Percentiles rank a stretch among this genome's conserved stretches.
phyloP scores from a whole-genome alignment of 495 filamentous ascomycete species.

The Amniculicola lignicola region DNA sequence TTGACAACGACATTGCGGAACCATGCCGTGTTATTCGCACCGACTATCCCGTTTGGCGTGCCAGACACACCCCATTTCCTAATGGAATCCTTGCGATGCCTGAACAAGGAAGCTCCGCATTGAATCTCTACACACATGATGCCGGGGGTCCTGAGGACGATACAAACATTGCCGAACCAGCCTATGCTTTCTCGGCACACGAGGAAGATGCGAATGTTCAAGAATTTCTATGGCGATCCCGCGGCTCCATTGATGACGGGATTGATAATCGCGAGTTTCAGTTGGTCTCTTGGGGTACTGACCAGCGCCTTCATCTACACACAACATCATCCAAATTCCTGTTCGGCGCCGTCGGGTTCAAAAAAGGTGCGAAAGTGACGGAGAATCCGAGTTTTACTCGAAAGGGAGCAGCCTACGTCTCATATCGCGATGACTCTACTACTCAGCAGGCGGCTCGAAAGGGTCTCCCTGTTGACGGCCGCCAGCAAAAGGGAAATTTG shows the following conservation, averaged over 20 bases:
- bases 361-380: slow-evolving; percentile 61
- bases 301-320: slow-evolving; percentile 78
- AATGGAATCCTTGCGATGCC: slow-evolving; percentile 88
- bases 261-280: slow-evolving; percentile 90
- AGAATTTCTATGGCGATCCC: slow-evolving; percentile 87
- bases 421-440: slow-evolving; percentile 50
- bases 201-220: slow-evolving; percentile 69
- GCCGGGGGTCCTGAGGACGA: background rate
- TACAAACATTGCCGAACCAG: slow-evolving; percentile 49
- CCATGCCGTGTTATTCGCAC: slow-evolving; percentile 75
- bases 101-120: slow-evolving; percentile 75
- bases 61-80: slow-evolving; percentile 90
- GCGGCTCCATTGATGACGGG: slow-evolving; percentile 67
- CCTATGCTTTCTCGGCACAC: slow-evolving; percentile 76
- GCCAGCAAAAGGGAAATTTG: slow-evolving; percentile 1
- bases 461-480: background rate
- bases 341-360: slow-evolving; percentile 65
- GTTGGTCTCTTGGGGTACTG: slow-evolving; percentile 87
- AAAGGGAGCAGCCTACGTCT: slow-evolving; percentile 79
- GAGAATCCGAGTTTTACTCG: slow-evolving; percentile 72
- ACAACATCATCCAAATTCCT: slow-evolving; percentile 63
- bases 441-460: background rate
- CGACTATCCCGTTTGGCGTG: slow-evolving; percentile 86
- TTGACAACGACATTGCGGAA: slow-evolving; percentile 43
- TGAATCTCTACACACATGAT: slow-evolving; percentile 78